Evolutionary conservation across 106 monocot genomes (phyloP).

Genomic region (Dendrobium huoshanense): DNA sequence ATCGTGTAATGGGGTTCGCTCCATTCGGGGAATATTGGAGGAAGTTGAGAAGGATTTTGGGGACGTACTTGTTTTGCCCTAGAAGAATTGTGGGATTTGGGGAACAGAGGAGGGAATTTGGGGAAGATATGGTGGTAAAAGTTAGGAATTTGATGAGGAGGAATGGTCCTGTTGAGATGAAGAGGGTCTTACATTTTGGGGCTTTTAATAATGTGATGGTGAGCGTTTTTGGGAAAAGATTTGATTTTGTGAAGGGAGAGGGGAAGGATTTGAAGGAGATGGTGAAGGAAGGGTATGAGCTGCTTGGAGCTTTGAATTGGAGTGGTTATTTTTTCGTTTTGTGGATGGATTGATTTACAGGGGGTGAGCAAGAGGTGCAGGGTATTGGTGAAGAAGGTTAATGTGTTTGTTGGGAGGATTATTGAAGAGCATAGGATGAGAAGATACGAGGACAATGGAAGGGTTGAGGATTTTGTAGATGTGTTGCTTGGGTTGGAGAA

Average conservation of each 20-base stretch:
- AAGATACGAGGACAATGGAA: neutral
- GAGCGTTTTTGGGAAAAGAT: slow-evolving; percentile 52
- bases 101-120: slow-evolving; percentile 19
- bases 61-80: slow-evolving; percentile 45
- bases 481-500: slow-evolving; percentile 32
- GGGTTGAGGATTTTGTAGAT: slow-evolving; percentile 32
- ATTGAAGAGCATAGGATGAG: slow-evolving; percentile 51
- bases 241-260: slow-evolving; percentile 27
- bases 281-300: slow-evolving; percentile 61
- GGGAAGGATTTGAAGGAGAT: slow-evolving; percentile 40
- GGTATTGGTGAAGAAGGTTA: slow-evolving; percentile 26
- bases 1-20: slow-evolving; percentile 72
- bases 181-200: slow-evolving; percentile 43
- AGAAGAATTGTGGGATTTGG: slow-evolving; percentile 19
- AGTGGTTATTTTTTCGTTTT: slow-evolving; percentile 45
- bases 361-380: slow-evolving; percentile 55
- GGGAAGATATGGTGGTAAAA: slow-evolving; percentile 32
- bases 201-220: slow-evolving; percentile 50
- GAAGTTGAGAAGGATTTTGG: slow-evolving; percentile 30
- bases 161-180: slow-evolving; percentile 31
- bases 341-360: slow-evolving; percentile 52
- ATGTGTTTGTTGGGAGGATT: slow-evolving; percentile 44
- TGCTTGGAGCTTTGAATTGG: slow-evolving; percentile 65
- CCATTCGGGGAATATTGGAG: slow-evolving; percentile 77
- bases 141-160: slow-evolving; percentile 23